phyloP scores from a whole-genome alignment of 805 yeast species.

The Yarrowia bubula region DNA sequence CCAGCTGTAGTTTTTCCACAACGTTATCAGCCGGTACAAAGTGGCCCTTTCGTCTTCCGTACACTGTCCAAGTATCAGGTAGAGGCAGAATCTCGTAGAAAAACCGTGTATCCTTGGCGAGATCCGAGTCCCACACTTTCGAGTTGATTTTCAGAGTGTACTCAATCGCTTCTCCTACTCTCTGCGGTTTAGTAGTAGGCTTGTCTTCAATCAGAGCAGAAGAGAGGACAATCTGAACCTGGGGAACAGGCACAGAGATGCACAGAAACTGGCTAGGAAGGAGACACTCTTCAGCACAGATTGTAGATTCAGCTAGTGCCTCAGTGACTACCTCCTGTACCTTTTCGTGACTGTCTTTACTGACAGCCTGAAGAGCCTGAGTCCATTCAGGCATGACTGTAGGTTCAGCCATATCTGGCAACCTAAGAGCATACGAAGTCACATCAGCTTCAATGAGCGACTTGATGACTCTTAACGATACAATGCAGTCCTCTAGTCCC shows the following conservation, averaged over 20 bases:
- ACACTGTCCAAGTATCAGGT: slow-evolving; percentile 74
- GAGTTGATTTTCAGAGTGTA: slow-evolving; percentile 28
- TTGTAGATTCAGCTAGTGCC: slow-evolving; percentile 8
- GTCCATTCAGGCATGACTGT: slow-evolving; percentile 2
- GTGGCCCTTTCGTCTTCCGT: slow-evolving; percentile 62
- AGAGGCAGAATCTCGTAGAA: slow-evolving; percentile 50
- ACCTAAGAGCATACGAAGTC: slow-evolving; percentile 27
- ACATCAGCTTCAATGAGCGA: slow-evolving; percentile 28
- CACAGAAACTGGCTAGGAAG: background rate
- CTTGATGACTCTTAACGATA: slow-evolving; percentile 14
- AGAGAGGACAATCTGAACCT: slow-evolving; percentile 27
- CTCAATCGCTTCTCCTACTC: background rate
- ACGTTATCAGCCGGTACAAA: slow-evolving; percentile 43
- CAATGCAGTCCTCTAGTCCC: slow-evolving; percentile 25
- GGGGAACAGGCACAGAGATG: slow-evolving; percentile 22
- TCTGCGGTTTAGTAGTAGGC: slow-evolving; percentile 5
- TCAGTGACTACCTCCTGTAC: slow-evolving; percentile 9
- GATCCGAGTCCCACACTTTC: slow-evolving; percentile 12
- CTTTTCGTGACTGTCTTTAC: slow-evolving; percentile 1
- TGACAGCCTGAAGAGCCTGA: slow-evolving; percentile 10
- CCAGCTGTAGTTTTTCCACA: slow-evolving; percentile 40
- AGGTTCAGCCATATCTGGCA: slow-evolving; percentile 8
- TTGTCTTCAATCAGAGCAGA: slow-evolving; percentile 4
- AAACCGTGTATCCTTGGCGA: slow-evolving; percentile 38
- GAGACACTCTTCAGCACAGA: background rate